Evolutionary conservation across 2,329 filamentous ascomycete genomes (phyloP).

Genomic region (Sporothrix luriei): DNA sequence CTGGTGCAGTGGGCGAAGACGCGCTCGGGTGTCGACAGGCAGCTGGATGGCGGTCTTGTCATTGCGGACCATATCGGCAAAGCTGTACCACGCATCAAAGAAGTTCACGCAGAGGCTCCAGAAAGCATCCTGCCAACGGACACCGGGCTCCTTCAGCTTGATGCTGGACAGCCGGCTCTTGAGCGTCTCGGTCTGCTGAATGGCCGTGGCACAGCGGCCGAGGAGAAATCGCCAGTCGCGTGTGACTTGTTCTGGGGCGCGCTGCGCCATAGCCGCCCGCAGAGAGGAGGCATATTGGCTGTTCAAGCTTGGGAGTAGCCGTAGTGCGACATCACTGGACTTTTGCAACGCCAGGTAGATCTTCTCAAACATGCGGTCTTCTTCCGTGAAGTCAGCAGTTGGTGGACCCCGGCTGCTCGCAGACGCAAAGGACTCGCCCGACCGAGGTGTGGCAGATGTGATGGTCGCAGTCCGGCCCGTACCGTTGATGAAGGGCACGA

Average conservation of each 20-base stretch:
- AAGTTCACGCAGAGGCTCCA: constrained; percentile 76
- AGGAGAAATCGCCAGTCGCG: constrained; percentile 72
- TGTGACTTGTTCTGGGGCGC: constrained; percentile 61
- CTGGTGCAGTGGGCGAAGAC: constrained; percentile 79
- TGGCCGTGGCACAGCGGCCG: constrained; percentile 68
- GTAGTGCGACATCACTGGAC: constrained; percentile 72
- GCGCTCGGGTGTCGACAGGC: constrained; percentile 68
- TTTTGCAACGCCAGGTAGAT: constrained; percentile 76
- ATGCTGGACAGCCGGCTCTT: constrained; percentile 74
- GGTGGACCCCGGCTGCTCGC: constrained; percentile 53
- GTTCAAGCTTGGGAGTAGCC: constrained; percentile 69
- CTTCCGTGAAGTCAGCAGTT: constrained; percentile 67
- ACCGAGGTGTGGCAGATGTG: constrained; percentile 71
- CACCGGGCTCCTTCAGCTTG: constrained; percentile 80
- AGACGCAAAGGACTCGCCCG: constrained; percentile 76
- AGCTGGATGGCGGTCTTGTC: constrained; percentile 57
- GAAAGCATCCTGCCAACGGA: constrained; percentile 64
- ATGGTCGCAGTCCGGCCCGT: constrained; percentile 55
- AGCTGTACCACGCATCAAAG: constrained; percentile 68
- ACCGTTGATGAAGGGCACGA: constrained; percentile 53
- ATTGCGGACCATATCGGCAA: constrained; percentile 63
- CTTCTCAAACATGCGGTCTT: constrained; percentile 78
- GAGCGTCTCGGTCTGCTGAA: constrained; percentile 73
- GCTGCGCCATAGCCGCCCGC: constrained; percentile 63
- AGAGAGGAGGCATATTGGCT: constrained; percentile 66